Percentiles rank a stretch among this genome's conserved stretches.
Conservation (phyloP, 345 rosid species). For the Cardamine occulta region DNA sequence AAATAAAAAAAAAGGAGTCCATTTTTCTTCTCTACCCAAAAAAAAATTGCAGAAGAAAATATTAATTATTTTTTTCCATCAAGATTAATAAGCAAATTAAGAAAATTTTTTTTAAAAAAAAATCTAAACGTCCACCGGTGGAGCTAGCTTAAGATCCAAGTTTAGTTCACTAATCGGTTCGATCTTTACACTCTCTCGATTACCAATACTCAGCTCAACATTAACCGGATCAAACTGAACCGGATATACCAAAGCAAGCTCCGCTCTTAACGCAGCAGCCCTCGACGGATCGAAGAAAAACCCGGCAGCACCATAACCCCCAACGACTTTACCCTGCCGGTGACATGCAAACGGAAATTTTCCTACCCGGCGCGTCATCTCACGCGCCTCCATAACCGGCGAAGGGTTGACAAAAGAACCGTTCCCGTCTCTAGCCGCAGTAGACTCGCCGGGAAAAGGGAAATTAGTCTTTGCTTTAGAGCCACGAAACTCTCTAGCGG, state of each 20-base stretch:
- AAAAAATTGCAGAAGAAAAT: slow-evolving; percentile 23
- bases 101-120: neutral
- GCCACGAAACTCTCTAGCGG: slow-evolving; percentile 70
- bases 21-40: neutral
- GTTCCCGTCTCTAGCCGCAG: slow-evolving; percentile 4
- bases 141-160: slow-evolving; percentile 75
- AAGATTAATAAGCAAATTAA: neutral
- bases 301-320: slow-evolving; percentile 41
- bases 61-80: slow-evolving; percentile 11
- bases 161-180: slow-evolving; percentile 48
- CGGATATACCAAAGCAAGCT: slow-evolving; percentile 49
- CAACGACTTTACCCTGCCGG: slow-evolving; percentile 36
- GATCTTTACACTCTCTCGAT: slow-evolving; percentile 38
- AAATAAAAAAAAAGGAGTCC: neutral
- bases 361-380: slow-evolving; percentile 35
- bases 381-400: slow-evolving; percentile 43
- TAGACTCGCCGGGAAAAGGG: slow-evolving; percentile 43
- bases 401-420: slow-evolving; percentile 47
- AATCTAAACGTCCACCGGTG: slow-evolving; percentile 63
- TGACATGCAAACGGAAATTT: slow-evolving; percentile 57
- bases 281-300: slow-evolving; percentile 45
- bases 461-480: slow-evolving; percentile 73
- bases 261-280: slow-evolving; percentile 45
- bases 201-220: slow-evolving; percentile 37
- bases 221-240: slow-evolving; percentile 53